Conservation (phyloP, 164 flowering plant genomes). For the Platanus orientalis region DNA sequence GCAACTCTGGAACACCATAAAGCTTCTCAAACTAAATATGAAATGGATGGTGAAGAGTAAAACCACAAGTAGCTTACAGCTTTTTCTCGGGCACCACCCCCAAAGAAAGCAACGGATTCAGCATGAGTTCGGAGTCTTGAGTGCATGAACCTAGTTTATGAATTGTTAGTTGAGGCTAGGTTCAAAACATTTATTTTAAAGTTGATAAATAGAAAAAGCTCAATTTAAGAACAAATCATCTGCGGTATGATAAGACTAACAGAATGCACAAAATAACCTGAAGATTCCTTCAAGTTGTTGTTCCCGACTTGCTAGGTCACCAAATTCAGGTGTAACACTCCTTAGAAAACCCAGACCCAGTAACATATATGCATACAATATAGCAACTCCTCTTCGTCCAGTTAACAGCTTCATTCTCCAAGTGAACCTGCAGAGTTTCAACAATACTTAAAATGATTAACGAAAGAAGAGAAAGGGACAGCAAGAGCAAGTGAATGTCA, state of each 20-base stretch:
- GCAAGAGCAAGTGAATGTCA: too few relatives aligned
- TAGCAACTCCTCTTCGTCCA: constrained; percentile 85
- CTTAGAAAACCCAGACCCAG: constrained; percentile 92
- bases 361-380: constrained; percentile 89
- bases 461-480: too few relatives aligned
- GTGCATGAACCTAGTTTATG: constrained; percentile 60
- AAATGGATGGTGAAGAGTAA: too few relatives aligned
- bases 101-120: constrained; percentile 98
- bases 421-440: constrained; percentile 64
- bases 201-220: too few relatives aligned
- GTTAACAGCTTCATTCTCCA: constrained; percentile 98
- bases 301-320: constrained; percentile 75
- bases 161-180: too few relatives aligned
- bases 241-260: too few relatives aligned
- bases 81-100: constrained; percentile 95
- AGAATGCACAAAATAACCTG: constrained; percentile 24
- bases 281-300: constrained; percentile 97
- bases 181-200: too few relatives aligned
- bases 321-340: constrained; percentile 91
- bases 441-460: neutral
- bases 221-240: too few relatives aligned
- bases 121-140: constrained; percentile 92
- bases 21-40: too few relatives aligned
- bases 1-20: too few relatives aligned
- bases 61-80: constrained; percentile 50